Conservation (phyloP, 2,329 filamentous ascomycete species). For the Talaromyces sp. region DNA sequence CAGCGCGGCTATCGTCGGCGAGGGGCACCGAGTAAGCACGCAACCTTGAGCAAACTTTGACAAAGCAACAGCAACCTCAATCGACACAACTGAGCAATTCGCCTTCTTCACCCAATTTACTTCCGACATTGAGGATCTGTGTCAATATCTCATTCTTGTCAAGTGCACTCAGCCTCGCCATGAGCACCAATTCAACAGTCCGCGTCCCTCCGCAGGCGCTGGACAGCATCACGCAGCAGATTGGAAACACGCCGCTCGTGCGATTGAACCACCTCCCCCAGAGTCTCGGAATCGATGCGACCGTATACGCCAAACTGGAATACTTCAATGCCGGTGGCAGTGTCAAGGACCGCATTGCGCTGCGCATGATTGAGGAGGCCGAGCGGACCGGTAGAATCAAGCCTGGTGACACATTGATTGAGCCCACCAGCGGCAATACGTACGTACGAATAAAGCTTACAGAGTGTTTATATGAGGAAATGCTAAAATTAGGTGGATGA, state of each 20-base stretch:
- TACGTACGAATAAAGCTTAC: constrained; percentile 22
- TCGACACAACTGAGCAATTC: background rate
- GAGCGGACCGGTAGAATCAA: constrained; percentile 90
- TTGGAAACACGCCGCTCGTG: constrained; percentile 94
- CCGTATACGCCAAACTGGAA: constrained; percentile 87
- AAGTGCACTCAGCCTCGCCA: background rate
- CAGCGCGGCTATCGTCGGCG: constrained; percentile 2
- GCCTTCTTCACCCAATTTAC: background rate
- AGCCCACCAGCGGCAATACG: constrained; percentile 97
- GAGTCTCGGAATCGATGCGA: constrained; percentile 80
- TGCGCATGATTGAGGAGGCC: constrained; percentile 96
- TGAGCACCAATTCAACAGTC: constrained; percentile 16
- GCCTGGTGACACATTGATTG: constrained; percentile 93
- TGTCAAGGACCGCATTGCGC: constrained; percentile 90
- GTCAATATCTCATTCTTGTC: background rate
- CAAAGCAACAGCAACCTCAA: background rate
- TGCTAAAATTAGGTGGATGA: background rate
- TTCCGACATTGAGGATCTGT: background rate
- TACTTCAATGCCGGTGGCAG: constrained; percentile 91
- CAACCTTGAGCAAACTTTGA: background rate
- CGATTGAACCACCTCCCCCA: constrained; percentile 89
- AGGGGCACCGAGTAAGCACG: background rate
- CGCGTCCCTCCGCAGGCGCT: constrained; percentile 52
- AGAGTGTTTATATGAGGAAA: background rate
- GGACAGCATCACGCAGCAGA: constrained; percentile 73